Base-by-base conservation (phyloP, 169 alveolate species). In the Plasmodium relictum region DNA sequence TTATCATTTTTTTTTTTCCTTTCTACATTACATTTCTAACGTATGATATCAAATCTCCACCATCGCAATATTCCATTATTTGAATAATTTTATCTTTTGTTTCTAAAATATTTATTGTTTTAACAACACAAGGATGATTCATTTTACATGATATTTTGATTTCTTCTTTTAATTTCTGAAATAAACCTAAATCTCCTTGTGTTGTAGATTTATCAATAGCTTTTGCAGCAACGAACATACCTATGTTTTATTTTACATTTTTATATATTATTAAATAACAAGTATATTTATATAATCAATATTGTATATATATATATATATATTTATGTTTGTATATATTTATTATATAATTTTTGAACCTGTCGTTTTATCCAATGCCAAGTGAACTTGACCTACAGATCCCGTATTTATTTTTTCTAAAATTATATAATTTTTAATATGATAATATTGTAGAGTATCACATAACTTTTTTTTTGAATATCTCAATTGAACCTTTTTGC, bases 1-100 rank as follows among this genome's bases (percentile, higher is more conserved):
- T n/a, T n/a, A n/a, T n/a, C n/a, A n/a, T 52, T n/a, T 52, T 4
- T 52, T 3, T 52, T n/a, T 52, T 52, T 52, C 6, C 16, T 16
- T 48, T 63, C 10, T 91, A 70, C 8, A 95, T 92, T 74, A 92
- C 92, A 71, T 95, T 95, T 73, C 95, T 94, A n/a, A 97, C 95
- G 92, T 95, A 95, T 56, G 95, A 94, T 62, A 96, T 96, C 68
- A 97, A 74, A 88, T 97, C 99, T 8, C 99, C 99, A 18, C 98
- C 98, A 71, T 95, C 95, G 66, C 96, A 93, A 88, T 95, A 95
- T 61, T 97, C 99, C 96, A 95, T 94, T 22, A 96, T 93, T 45
- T 96, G 88, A 78, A 93, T 93, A 76, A 96, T 76, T 50, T 92
- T 83, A n/a, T 92, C 94, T 26, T 73, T 90, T 44, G 97, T 92